Evolutionary conservation across 1,284 basidiomycete species (phyloP), one percentile per base, ranked within the genome.

Genomic region (Leccinum variabile): DNA sequence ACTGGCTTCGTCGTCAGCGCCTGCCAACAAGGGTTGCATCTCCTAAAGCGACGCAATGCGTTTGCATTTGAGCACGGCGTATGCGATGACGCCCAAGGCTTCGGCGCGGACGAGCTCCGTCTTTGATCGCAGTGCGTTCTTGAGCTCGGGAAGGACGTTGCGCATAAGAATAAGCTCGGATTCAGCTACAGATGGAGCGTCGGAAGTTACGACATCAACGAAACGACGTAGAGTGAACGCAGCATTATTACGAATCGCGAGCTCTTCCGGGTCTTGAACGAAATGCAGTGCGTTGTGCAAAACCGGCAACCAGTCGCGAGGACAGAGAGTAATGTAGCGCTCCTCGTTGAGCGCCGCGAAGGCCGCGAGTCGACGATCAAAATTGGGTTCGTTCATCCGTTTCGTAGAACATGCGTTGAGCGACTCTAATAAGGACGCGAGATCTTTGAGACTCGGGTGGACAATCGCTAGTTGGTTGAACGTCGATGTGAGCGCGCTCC

Each of bases 1-100:
- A 74, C 91, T 96, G 32, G 94, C 95, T 75, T 99, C 97, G 55
- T 94, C 91, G 71, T 99, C 97, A 1, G 94, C 95, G 16, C 84
- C 88, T 4, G 92, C 93, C n/a, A 98, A 82, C 10, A 99, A 79
- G 10, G 88, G 82, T 7, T 79, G 84, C 87, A 98, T 89, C 71
- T 98, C 95, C 55, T 84, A 84, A 49, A 98, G 78, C 2, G 83
- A 76, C 0, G 77, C 73, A 22, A 94, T 79, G n/a, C 80, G 75
- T 2, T 82, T 77, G 66, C 92, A 94, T 63, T 83, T 84, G 46
- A 83, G 79, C 3, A 96, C 87, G 0, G 92, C 89, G 67, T 90
- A 85, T 0, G 91, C 88, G 63, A 98, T 78, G 14, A 98, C 92
- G 2, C 84, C 81, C 1, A 99, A 82, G 2, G 95, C 82, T 70